Conservation (phyloP, 179 eudicot species). For the Corrigiola litoralis region DNA sequence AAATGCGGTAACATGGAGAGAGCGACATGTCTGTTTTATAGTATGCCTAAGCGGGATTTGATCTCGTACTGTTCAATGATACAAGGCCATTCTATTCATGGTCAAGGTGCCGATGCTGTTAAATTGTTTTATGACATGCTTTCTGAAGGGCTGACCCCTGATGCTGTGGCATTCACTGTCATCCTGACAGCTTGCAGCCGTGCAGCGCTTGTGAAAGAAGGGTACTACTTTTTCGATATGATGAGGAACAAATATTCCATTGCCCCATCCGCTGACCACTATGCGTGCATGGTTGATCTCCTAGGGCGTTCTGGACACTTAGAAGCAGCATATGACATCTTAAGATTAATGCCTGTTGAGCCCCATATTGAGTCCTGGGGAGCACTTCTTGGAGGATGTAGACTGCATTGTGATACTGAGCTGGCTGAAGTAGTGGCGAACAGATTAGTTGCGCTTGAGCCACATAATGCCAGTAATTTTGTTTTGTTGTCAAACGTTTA, state of each 20-base stretch:
- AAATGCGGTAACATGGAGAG: constrained; percentile 64
- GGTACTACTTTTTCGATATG: constrained; percentile 35
- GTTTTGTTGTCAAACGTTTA: constrained; percentile 50
- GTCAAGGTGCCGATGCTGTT: constrained; percentile 45
- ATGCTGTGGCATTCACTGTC: constrained; percentile 58
- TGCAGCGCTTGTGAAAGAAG: constrained; percentile 47
- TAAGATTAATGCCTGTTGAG: constrained; percentile 40
- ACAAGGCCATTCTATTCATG: constrained; percentile 51
- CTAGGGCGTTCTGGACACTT: constrained; percentile 50
- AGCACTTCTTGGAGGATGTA: constrained; percentile 62
- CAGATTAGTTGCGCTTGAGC: constrained; percentile 47
- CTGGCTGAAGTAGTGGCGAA: constrained; percentile 44
- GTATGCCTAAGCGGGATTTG: constrained; percentile 44
- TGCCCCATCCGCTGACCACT: constrained; percentile 52
- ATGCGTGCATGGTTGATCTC: constrained; percentile 60
- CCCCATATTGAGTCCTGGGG: constrained; percentile 59
- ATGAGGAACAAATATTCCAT: constrained; percentile 39
- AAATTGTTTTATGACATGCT: constrained; percentile 47
- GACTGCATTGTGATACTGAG: constrained; percentile 37
- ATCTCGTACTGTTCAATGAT: constrained; percentile 62
- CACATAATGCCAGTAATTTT: constrained; percentile 36
- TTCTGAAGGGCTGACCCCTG: constrained; percentile 45
- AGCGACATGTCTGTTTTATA: constrained; percentile 39
- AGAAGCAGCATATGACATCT: constrained; percentile 44
- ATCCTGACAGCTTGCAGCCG: constrained; percentile 52